Base-by-base conservation (phyloP, 768 basidiomycete species). In the Plicaturopsis crispa region DNA sequence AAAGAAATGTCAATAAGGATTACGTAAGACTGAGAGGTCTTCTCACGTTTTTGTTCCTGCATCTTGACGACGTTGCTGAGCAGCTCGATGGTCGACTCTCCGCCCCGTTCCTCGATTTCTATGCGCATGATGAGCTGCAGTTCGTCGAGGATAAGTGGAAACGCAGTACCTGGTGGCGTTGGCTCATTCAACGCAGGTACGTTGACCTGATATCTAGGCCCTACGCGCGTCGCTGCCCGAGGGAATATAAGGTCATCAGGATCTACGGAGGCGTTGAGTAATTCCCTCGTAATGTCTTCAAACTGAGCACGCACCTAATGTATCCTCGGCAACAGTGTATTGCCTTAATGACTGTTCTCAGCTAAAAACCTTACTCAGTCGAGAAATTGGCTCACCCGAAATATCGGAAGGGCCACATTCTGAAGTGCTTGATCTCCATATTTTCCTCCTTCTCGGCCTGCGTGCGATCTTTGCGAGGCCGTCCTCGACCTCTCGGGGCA, bases 201-300 rank as follows among this genome's bases (percentile, higher is more conserved):
- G 45, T 52, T 67, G 31, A 72, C 84, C 59, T 97, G 92, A 53
- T 75, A 97, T 54, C 87, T 91, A 28, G 79, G 73, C 12, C 92
- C 91, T 24, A 90, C 73, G n/a, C 93, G 81, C 17, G 88, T 93
- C 5, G 88, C 84, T 11, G 90, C 82, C 41, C 91, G 83, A 42
- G 94, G 93, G 57, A 92, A 97, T 56, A 98, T 94, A 42, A 91
- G 77, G 64, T 99, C 94, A 59, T 99, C 91, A 33, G 89, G 80
- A 69, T 98, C 94, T 92, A 58, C 46, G n/a, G n/a, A n/a, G n/a
- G n/a, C n/a, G n/a, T n/a, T n/a, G n/a, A n/a, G n/a, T n/a, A n/a
- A n/a, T n/a, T n/a, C n/a, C n/a, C n/a, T n/a, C n/a, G n/a, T n/a
- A n/a, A n/a, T n/a, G n/a, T n/a, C n/a, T n/a, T n/a, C n/a, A n/a